phyloP scores from a whole-genome alignment of 83 land plant genomes.

The Thuja plicata region DNA sequence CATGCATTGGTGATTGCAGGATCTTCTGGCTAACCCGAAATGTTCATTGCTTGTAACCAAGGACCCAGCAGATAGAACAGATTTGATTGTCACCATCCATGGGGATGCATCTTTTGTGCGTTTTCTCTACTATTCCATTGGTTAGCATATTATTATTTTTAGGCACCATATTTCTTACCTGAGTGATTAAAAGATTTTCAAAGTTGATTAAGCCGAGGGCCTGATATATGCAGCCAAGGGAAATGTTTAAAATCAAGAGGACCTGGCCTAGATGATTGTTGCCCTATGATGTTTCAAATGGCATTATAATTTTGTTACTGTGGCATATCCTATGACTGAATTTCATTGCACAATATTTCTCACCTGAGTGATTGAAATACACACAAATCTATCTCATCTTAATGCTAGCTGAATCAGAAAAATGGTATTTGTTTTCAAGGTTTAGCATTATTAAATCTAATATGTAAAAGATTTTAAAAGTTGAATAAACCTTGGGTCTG shows the following conservation, averaged over 20 bases:
- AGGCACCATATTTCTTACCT: not conserved
- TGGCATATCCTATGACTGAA: not conserved
- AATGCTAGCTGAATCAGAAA: too few species aligned
- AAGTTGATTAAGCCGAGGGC: not conserved
- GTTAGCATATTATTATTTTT: not conserved
- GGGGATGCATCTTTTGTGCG: constrained; percentile 86
- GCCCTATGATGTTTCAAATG: not conserved
- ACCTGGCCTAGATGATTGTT: not conserved
- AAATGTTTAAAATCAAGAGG: not conserved
- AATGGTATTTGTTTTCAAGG: too few species aligned
- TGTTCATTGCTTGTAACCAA: constrained; percentile 88
- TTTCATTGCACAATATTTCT: not conserved
- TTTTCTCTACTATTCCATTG: not conserved
- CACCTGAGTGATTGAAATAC: too few species aligned
- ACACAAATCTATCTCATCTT: too few species aligned
- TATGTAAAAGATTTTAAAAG: not conserved
- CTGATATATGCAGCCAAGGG: not conserved
- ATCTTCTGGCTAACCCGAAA: constrained; percentile 72
- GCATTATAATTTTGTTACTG: not conserved
- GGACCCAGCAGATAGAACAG: constrained; percentile 83
- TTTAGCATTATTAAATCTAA: too few species aligned
- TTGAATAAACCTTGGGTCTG: not conserved
- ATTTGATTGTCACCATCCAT: constrained; percentile 62
- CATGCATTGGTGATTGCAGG: constrained; percentile 38
- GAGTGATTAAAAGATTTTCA: not conserved